Evolutionary conservation across 495 filamentous ascomycete genomes (phyloP), one percentile per base, ranked within the genome.

Genomic region (Hyaloscypha variabilis): DNA sequence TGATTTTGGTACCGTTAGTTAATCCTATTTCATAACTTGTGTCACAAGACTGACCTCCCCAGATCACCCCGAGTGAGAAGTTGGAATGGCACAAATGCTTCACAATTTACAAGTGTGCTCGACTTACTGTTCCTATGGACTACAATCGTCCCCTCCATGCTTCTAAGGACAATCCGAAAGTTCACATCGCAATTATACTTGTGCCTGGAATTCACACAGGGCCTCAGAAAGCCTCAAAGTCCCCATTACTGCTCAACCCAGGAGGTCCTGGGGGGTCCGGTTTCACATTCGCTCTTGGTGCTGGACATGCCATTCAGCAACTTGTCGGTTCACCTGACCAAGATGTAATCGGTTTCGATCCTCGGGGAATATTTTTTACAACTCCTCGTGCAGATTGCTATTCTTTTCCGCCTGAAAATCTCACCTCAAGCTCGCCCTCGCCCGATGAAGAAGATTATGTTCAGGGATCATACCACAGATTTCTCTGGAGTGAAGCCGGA

Each of bases 321-420:
- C 60, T 79, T 21, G 30, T 79, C 21, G 79, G 78, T 28, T 63
- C 59, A 0, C 39, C 39, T 46, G 72, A 73, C 26, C 73, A 73
- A 66, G 71, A 74, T 62, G 76, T 87, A 31, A 71, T 87, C 29
- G 79, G 83, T 17, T 86, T 82, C 73, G 85, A 88, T 63, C 85
- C 84, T 4, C 77, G 85, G 3, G 85, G 84, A 8, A 76, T 87
- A 51, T 82, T 84, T 49, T 72, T 75, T 3, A 82, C 84, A 1
- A 78, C 75, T 1, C 85, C 85, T 0, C 64, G 76, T 26, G 70
- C 81, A 34, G 70, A 78, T 14, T 88, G 85, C 72, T 85, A 83
- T 60, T 77, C 79, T 6, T 72, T 26, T 57, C 67, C n/a, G 30
- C n/a, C 57, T 42, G 1, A 14, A 0, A 25, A 25, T 17, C 39